phyloP scores from a whole-genome alignment of 441 rosid species.

The Pelargonium myrrhifolium region DNA sequence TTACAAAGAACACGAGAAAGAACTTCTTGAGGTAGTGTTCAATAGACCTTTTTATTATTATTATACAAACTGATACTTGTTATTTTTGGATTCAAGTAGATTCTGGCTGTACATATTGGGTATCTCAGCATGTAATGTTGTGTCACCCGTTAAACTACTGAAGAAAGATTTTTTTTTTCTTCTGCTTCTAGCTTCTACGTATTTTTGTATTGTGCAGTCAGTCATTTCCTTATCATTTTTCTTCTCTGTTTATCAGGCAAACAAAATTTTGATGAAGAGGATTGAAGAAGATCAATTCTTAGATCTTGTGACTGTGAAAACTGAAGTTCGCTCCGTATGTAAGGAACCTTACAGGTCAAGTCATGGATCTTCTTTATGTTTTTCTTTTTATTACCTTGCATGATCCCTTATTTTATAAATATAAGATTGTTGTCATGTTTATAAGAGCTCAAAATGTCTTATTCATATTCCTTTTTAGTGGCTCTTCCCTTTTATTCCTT shows the following conservation, averaged over 20 bases:
- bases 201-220: constrained; percentile 10
- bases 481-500: no score
- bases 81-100: no score
- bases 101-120: no score
- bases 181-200: constrained; percentile 12
- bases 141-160: background rate
- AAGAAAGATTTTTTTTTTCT: background rate
- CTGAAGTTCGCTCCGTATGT: constrained; percentile 72
- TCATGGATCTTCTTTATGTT: background rate
- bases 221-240: constrained; percentile 9
- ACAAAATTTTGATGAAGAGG: constrained; percentile 78
- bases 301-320: constrained; percentile 76
- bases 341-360: constrained; percentile 92
- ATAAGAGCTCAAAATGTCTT: no score
- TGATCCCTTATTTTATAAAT: background rate
- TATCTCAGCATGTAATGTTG: background rate
- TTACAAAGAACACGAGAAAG: constrained; percentile 81
- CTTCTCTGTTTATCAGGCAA: constrained; percentile 39
- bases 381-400: background rate
- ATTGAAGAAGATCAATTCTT: constrained; percentile 91
- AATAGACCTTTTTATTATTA: background rate
- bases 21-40: constrained; percentile 62
- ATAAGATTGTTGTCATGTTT: no score
- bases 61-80: background rate
- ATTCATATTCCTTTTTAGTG: no score